Evolutionary conservation across 1,139 yeast species (phyloP), one percentile per base, ranked within the genome.

Genomic region (Scheffersomyces cryptocercus): DNA sequence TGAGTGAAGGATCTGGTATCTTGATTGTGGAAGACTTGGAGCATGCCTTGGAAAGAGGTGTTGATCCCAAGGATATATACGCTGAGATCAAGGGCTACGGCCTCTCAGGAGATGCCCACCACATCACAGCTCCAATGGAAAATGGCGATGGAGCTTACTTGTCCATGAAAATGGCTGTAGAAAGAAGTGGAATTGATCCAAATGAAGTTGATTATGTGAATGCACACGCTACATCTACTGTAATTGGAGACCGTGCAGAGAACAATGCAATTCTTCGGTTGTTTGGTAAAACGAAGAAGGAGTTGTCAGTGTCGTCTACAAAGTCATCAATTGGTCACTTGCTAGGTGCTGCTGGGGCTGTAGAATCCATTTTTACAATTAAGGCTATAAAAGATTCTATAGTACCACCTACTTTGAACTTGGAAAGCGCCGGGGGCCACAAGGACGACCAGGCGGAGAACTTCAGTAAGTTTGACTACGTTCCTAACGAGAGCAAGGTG

Each of bases 201-300:
- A 41, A 58, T 2, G 69, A 79, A 4, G 70, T 93, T 7, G 89
- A 78, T 41, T 93, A 90, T 58, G 75, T 95, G 40, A 95, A 95
- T 65, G 98, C 99, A 1, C 99, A 95, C 65, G 99, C 99, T 0
- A 95, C 99, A 0, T 88, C 97, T 0, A 95, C 99, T 0, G 69
- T 72, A 6, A 70, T 91, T 7, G 99, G 99, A 4, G 99, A 95
- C 58, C 68, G 82, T 15, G 95, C 97, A 0, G 99, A 95, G 59
- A 83, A 86, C 55, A 63, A 65, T 37, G 99, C 98, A 3, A 83
- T 93, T 43, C 65, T 70, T 40, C 62, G 77, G 4, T 59, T 88
- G 8, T 79, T 85, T 48, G 43, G 35, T 1, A 59, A 57, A 1
- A 57, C 64, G 0, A 47, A 45, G 34, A 32, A 37, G 6, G 56